Base-by-base conservation (phyloP, 108 stramenopile species). In the Fragilariopsis cylindrus region DNA sequence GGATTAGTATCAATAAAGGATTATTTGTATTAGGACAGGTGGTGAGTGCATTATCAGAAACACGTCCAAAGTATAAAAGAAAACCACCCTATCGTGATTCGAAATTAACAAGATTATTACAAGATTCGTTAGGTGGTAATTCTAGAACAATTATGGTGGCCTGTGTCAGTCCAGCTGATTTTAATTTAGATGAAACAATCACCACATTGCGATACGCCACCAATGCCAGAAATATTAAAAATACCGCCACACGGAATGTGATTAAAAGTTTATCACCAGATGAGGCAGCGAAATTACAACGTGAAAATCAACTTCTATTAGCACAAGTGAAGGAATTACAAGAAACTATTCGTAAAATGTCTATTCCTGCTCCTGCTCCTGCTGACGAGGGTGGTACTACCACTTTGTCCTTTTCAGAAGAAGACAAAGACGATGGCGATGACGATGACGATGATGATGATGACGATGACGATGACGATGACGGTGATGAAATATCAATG, bases 191-290 rank as follows among this genome's bases (percentile, higher is more conserved):
- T 66, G 97, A 97, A 65, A 94, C 94, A 1, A 80, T 97, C 45
- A 88, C 87, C 3, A 97, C 97, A 7, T 82, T 97, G n/a, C 82
- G 95, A 43, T 96, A 96, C 75, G 96, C 96, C 7, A 94, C 95
- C 42, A 90, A 92, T 44, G 97, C 97, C 30, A 93, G 96, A 78
- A 94, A 95, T 58, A 98, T 98, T 81, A 96, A 98, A 90, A 97
- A 96, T 77, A 80, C 84, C n/a, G 94, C 95, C 16, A 88, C 85
- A 11, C 76, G 94, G 13, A 98, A 98, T 71, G 84, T 95, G 8
- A 76, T 84, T 54, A 76, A 76, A 16, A 70, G 82, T 3, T 64
- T 92, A 4, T 89, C 91, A 2, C 81, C 87, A 2, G 81, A 76
- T 57, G 93, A 92, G 65, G 93, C 90, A 0, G 90, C 88, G 9